Conservation (phyloP, 2,329 filamentous ascomycete genomes). For the Colletotrichum sp. region DNA sequence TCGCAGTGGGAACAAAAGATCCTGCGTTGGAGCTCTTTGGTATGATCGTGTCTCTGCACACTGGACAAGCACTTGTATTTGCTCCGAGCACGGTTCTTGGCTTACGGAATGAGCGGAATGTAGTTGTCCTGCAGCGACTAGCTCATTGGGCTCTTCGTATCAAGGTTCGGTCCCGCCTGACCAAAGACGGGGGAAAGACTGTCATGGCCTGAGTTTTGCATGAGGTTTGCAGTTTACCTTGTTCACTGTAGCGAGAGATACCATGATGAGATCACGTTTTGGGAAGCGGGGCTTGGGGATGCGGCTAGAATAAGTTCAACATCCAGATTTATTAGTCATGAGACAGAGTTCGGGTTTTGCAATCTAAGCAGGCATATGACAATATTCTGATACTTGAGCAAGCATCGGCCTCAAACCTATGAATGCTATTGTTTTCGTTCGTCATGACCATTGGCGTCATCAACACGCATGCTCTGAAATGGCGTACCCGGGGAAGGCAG, state of each 20-base stretch:
- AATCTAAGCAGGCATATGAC: neutral
- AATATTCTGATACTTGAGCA: neutral
- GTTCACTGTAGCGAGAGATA: neutral
- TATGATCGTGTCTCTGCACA: slow-evolving; percentile 45
- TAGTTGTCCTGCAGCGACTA: slow-evolving; percentile 29
- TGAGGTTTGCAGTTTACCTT: neutral
- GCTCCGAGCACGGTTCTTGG: slow-evolving; percentile 43
- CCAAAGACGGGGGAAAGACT: slow-evolving; percentile 48
- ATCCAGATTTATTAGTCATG: neutral
- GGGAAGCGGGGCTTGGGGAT: neutral
- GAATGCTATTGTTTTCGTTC: neutral
- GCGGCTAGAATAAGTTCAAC: neutral
- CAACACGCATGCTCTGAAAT: neutral
- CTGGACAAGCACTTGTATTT: slow-evolving; percentile 53
- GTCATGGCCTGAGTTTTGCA: slow-evolving; percentile 40
- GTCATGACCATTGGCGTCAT: neutral
- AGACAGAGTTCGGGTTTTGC: neutral
- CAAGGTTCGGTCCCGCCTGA: slow-evolving; percentile 44
- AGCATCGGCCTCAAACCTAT: neutral
- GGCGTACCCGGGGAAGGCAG: neutral
- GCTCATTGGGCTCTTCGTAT: slow-evolving; percentile 45
- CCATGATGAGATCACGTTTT: neutral
- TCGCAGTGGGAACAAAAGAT: slow-evolving; percentile 25
- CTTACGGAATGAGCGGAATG: no score
- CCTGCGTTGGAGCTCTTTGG: slow-evolving; percentile 39